Conservation (phyloP, 257 asterid species). For the Cinchona pubescens region DNA sequence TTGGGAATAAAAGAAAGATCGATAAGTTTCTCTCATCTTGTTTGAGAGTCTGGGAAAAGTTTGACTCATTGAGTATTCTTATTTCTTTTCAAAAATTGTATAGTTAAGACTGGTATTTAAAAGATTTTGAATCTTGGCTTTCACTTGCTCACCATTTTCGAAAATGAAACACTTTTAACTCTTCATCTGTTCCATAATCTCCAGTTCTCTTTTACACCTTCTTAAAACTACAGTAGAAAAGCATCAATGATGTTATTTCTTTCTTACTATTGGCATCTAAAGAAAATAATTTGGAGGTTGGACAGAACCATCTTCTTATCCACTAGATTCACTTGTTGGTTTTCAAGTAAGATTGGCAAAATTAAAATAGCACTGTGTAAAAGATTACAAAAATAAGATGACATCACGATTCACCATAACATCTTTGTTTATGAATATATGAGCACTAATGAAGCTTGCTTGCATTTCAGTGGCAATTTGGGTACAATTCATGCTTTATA, state of each 20-base stretch:
- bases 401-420: neutral
- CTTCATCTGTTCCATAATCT: neutral
- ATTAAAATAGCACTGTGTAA: neutral
- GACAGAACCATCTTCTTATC: neutral
- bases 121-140: neutral
- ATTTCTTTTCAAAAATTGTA: too few relatives aligned
- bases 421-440: neutral
- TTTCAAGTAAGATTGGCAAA: neutral
- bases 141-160: neutral
- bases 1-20: neutral
- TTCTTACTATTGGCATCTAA: neutral
- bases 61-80: neutral
- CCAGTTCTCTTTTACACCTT: neutral
- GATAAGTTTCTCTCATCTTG: neutral
- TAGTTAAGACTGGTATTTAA: neutral
- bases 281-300: neutral
- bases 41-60: neutral
- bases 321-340: neutral
- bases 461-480: conserved; percentile 91
- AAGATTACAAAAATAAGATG: neutral
- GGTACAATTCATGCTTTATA: conserved; percentile 92
- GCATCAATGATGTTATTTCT: neutral
- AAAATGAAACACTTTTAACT: neutral
- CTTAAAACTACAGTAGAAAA: neutral
- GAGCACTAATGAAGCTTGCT: neutral